Base-by-base conservation (phyloP, 192 early-diverging fungal species). In the Coemansia sp. region DNA sequence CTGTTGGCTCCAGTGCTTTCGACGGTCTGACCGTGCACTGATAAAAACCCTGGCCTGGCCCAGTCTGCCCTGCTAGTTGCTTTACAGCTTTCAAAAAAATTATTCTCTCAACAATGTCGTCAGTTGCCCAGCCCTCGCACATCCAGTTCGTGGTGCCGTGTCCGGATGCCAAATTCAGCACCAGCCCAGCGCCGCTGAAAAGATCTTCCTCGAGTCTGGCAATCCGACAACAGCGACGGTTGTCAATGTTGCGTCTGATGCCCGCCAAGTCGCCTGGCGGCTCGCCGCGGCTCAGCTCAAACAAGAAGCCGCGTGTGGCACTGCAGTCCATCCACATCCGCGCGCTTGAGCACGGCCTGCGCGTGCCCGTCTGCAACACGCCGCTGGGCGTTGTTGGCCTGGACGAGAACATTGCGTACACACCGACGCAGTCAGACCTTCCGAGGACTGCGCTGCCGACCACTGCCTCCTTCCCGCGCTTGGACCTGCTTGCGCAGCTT, bases 281-380 rank as follows among this genome's bases (percentile, higher is more conserved):
- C 35, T 54, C 47, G 16, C 33, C 54, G 3, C 53, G 28, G 54
- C 49, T 56, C 46, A 42, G 44, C 50, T 42, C 35, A 45, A 67
- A 69, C 30, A 70, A 71, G 52, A 62, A 57, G 60, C 38, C 47
- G 8, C 68, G 74, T 29, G 35, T 55, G 25, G 53, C 74, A 3
- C 74, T 77, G 7, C 74, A 77, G 24, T 24, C 64, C 43, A 70
- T 77, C 51, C 67, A 77, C 38, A 60, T 71, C 53, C 64, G 64
- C 42, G 74, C 74, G 14, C 68, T 77, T 0, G 74, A 70, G 40
- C 68, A 71, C 33, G 74, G 74, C 6, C 52, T 69, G 74, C 67
- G 74, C 23, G 67, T 77, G 12, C 74, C 74, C 25, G 50, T 77
- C 18, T 51, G 42, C 60, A 71, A 65, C 59, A 77, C 74, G 22